These are phyloP conservation scores for Gentiana macrophylla DNA, from an alignment of 257 asterid genomes.

Conservation along the genomic window DNA sequence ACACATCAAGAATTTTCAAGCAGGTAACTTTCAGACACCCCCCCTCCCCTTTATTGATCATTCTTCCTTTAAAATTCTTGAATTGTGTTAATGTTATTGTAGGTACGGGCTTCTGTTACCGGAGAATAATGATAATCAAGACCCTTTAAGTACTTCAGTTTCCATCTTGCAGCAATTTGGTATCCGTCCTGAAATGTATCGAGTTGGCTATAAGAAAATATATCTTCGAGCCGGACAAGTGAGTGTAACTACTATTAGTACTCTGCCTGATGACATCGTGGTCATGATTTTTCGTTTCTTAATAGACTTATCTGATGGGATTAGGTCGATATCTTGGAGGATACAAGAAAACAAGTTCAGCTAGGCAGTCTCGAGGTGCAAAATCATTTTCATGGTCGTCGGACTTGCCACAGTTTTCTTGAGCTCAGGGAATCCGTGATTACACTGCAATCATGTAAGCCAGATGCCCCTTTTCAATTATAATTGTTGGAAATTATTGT, in stretches of 20 bases:
- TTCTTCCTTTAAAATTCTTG: constrained; percentile 8
- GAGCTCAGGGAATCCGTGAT: constrained; percentile 51
- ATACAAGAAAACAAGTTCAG: constrained; percentile 44
- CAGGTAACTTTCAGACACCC: constrained; percentile 35
- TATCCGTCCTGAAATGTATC: constrained; percentile 73
- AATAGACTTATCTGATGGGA: constrained; percentile 11
- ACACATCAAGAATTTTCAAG: constrained; percentile 74
- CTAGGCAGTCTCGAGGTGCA: constrained; percentile 70
- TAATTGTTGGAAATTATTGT: neutral
- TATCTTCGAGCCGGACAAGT: constrained; percentile 84
- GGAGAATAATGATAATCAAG: constrained; percentile 36
- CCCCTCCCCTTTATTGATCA: constrained; percentile 6
- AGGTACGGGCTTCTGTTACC: constrained; percentile 64
- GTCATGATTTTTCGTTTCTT: constrained; percentile 12
- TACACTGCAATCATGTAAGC: constrained; percentile 77
- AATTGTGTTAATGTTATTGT: constrained; percentile 19
- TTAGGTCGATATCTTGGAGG: constrained; percentile 75
- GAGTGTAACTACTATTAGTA: constrained; percentile 10
- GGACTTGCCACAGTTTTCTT: constrained; percentile 43
- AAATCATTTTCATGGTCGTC: constrained; percentile 47
- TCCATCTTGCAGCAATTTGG: constrained; percentile 61
- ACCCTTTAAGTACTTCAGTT: constrained; percentile 69
- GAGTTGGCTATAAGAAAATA: constrained; percentile 80
- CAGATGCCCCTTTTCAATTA: constrained; percentile 3
- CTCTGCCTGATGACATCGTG: neutral